These are phyloP conservation scores for Cardiospermum halicacabum DNA, from an alignment of 345 rosid species.

Conservation along the genomic window DNA sequence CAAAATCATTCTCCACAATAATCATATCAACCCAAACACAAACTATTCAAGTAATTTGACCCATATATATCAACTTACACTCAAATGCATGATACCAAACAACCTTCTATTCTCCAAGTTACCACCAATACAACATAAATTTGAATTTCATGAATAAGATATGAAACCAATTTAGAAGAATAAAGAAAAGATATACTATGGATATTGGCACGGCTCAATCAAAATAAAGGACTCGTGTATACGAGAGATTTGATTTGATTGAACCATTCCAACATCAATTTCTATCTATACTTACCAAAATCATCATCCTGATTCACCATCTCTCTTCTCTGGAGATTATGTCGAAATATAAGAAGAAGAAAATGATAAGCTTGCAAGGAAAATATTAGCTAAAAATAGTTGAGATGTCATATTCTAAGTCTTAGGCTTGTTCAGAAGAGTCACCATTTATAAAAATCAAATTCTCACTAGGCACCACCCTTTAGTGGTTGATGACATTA, in stretches of 20 bases:
- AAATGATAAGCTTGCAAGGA: slow-evolving; percentile 4
- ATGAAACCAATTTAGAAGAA: too few species aligned
- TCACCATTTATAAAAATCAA: slow-evolving; percentile 6
- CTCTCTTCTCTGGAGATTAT: too few species aligned
- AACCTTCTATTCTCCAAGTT: too few species aligned
- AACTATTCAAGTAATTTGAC: too few species aligned
- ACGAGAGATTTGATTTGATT: slow-evolving; percentile 54
- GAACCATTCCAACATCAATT: slow-evolving; percentile 59
- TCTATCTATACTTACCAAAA: slow-evolving; percentile 8
- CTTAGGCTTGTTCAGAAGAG: slow-evolving; percentile 28
- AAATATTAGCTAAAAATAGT: slow-evolving; percentile 31
- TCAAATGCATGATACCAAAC: too few species aligned
- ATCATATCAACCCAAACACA: too few species aligned
- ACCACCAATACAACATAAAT: too few species aligned
- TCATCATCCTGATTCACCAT: background rate
- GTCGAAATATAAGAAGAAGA: slow-evolving; percentile 10
- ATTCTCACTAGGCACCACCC: slow-evolving; percentile 13
- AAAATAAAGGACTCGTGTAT: slow-evolving; percentile 48
- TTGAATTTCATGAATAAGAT: too few species aligned
- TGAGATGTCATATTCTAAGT: slow-evolving; percentile 58
- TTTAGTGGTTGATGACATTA: slow-evolving; percentile 39
- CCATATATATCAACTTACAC: too few species aligned
- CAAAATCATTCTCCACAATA: too few species aligned
- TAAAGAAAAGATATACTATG: too few species aligned
- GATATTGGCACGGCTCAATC: slow-evolving; percentile 92